Evolutionary conservation across 2,329 filamentous ascomycete genomes (phyloP).

Genomic region (Periconia macrospinosa): DNA sequence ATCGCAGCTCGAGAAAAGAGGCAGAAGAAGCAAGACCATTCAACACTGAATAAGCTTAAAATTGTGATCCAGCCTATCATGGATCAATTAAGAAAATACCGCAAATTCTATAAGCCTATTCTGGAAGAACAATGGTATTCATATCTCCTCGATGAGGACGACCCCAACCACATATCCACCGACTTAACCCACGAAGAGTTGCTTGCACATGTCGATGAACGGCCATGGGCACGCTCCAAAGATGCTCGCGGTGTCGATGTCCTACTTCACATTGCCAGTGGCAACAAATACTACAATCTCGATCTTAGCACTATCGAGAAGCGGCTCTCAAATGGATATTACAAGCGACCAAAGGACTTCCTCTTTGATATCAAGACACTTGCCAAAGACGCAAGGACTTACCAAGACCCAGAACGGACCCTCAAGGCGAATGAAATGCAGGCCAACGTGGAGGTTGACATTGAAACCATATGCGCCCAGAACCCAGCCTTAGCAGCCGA

Average conservation of each 20-base stretch:
- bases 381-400: constrained; percentile 78
- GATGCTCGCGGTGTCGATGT: constrained; percentile 80
- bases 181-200: constrained; percentile 60
- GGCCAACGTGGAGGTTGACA: constrained; percentile 92
- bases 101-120: constrained; percentile 77
- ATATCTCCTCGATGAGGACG: constrained; percentile 82
- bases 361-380: constrained; percentile 82
- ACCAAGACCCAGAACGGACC: constrained; percentile 79
- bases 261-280: constrained; percentile 71
- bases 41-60: constrained; percentile 84
- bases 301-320: constrained; percentile 93
- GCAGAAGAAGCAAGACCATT: constrained; percentile 79
- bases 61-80: constrained; percentile 90
- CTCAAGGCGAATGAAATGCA: constrained; percentile 89
- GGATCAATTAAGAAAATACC: constrained; percentile 93
- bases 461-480: constrained; percentile 70
- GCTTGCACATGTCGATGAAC: constrained; percentile 57
- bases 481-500: constrained; percentile 67
- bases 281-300: constrained; percentile 93
- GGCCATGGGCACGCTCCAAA: constrained; percentile 77
- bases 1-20: constrained; percentile 80
- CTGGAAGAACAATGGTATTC: constrained; percentile 74
- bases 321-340: constrained; percentile 94
- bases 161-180: constrained; percentile 66
- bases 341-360: constrained; percentile 88